Evolutionary conservation across 257 asterid species (phyloP), one percentile per base, ranked within the genome.

Genomic region (Solanum pinnatisectum): DNA sequence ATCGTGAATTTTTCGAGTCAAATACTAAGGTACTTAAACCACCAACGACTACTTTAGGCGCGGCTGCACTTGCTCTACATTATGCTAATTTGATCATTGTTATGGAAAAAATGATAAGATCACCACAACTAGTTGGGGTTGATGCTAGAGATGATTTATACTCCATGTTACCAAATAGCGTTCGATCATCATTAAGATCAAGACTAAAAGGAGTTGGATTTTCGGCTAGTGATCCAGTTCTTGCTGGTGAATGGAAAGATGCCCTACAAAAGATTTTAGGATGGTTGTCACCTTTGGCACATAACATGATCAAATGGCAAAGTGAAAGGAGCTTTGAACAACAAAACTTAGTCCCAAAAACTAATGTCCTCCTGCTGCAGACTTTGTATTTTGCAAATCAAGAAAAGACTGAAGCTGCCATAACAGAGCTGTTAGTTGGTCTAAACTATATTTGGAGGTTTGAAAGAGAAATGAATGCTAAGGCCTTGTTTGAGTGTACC

Each of bases 301-400:
- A 97, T 37, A 93, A 96, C 72, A 96, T 94, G 99, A 97, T 96
- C 93, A 94, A 94, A 87, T 97, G 99, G 99, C 99, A 97, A 90
- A 94, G 95, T 23, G 99, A 96, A 40, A 94, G 99, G 88, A 97
- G 99, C 92, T 93, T 95, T n/a, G 99, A 97, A 92, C 98, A 95
- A 30, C 95, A 94, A 74, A 93, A 93, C 20, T 59, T 92, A 88
- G 88, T 93, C 67, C 95, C 95, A 0, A 94, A 93, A 68, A 94
- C 96, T 8, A 94, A 96, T 67, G 98, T 96, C 46, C 93, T 94
- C 12, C 81, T 94, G 87, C 85, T 97, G 49, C 99, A 96, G 81
- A 96, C 98, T 1, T 90, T 97, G 30, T 90, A 88, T 49, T 97
- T 95, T 63, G 99, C 99, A 0, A 94, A 95, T 74, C 98, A 90